These are phyloP conservation scores for Fomitopsis serialis DNA, from an alignment of 768 basidiomycete genomes.

Conservation along the genomic window DNA sequence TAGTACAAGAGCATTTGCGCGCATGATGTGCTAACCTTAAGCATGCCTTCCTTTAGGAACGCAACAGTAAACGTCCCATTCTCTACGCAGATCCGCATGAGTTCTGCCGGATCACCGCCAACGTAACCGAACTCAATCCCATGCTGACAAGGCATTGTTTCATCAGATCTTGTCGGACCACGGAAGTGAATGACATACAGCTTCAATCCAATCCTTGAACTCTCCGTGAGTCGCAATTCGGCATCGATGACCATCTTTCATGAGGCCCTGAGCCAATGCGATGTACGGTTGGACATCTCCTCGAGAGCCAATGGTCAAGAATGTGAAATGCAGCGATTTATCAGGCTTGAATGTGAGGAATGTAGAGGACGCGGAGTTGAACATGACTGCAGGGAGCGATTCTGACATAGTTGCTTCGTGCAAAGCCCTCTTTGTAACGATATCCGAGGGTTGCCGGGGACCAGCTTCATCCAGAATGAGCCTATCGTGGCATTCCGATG, in stretches of 20 bases:
- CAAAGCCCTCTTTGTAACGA: neutral
- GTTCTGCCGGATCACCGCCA: conserved; percentile 94
- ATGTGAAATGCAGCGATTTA: conserved; percentile 82
- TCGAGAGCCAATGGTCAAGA: conserved; percentile 92
- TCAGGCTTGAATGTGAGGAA: conserved; percentile 95
- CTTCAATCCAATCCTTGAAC: conserved; percentile 92
- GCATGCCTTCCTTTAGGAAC: conserved; percentile 85
- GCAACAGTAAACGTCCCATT: conserved; percentile 97
- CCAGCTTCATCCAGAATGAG: conserved; percentile 85
- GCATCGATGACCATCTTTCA: conserved; percentile 83
- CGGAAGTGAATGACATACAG: conserved; percentile 45
- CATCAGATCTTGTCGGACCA: neutral
- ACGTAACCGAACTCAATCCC: conserved; percentile 95
- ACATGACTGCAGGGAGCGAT: conserved; percentile 87
- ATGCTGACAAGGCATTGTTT: conserved; percentile 43
- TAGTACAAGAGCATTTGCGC: neutral
- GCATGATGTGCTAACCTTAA: conserved; percentile 50
- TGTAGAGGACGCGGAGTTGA: conserved; percentile 91
- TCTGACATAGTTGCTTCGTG: conserved; percentile 40
- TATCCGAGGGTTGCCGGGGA: conserved; percentile 39
- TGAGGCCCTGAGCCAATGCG: conserved; percentile 85
- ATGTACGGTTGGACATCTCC: conserved; percentile 99
- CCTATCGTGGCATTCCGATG: conserved; percentile 60
- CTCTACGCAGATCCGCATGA: conserved; percentile 97
- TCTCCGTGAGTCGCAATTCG: conserved; percentile 95